Base-by-base conservation (phyloP, 2,329 filamentous ascomycete genomes). In the Aciculosporium take region DNA sequence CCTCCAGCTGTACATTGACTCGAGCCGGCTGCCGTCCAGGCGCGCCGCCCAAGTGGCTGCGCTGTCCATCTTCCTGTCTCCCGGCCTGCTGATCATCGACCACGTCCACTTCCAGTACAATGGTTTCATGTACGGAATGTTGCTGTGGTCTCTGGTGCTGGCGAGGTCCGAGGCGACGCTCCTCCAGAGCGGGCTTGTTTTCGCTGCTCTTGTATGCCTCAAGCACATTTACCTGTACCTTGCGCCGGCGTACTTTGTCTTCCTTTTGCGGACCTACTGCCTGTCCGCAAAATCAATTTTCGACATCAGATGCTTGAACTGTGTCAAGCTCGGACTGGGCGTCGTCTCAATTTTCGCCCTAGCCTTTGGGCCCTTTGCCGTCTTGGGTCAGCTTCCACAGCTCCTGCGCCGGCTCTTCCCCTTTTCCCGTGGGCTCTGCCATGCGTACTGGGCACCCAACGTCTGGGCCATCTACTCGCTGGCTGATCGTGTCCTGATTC, bases 81-180 rank as follows among this genome's bases (percentile, higher is more conserved):
- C 91, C 0, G 91, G 89, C 2, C 74, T 98, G 28, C 70, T 98
- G 45, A 93, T 98, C 57, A 96, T 98, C 59, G 91, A 98, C 56
- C 91, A 98, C 59, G 89, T 95, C 49, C 88, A 95, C 61, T 98
- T 98, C 61, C 91, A 98, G 67, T 98, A 98, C 67, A 98, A 98
- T 66, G 89, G 91, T 31, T 87, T 88, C 63, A 77, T 98, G 63
- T 98, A 96, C 58, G 91, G 91, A 29, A 67, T 96, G 33, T 68
- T 98, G 39, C 74, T 96, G 29, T 69, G 89, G 41, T 96, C 91
- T 2, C 71, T 98, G 37, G 82, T 93, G 2, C 66, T 93, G 45
- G 86, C 87, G 6, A 79, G 85, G 39, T 76, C 80, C 51, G 76
- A 74, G 54, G 81, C 81, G 3, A 83, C 83, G 0, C 67, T 91